Base-by-base conservation (phyloP, 2,329 filamentous ascomycete species). In the Herpotrichia juniperi region DNA sequence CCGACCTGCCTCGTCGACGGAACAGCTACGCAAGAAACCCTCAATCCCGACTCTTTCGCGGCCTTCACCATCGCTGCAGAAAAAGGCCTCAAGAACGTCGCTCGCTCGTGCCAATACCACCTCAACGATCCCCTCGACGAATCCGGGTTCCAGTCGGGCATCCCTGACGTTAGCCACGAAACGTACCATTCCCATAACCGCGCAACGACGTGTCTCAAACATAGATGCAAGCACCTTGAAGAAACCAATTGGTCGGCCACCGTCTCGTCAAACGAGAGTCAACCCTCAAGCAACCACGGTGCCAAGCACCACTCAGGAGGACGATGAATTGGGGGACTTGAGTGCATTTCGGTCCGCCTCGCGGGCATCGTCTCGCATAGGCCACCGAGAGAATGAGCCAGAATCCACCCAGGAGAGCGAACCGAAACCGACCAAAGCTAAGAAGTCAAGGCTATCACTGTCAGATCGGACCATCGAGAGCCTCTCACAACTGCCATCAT, bases 381-480 rank as follows among this genome's bases (percentile, higher is more conserved):
- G 72, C 12, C 69, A 67, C 48, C 58, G 61, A 16, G 73, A 77
- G 11, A 57, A 62, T 17, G 61, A 66, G 7, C 50, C 55, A 14
- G 63, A 66, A 6, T 30, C 40, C 40, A 51, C 51, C 3, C 24
- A 56, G 3, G 61, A 64, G 11, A 46, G 51, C 5, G 53, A 57
- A 40, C 40, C 61, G 53, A 57, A 64, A 51, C 45, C 51, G 1
- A 46, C 47, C 5, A 58, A 57, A 10, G 51, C 59, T 49, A 67
- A 47, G 79, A 83, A 46, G 58, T 64, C 75, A 4, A 68, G 79
- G 11, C 77, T 77, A 12, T 93, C 90, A 0, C 79, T 97, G 3
- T 86, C 89, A 0, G 93, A 97, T 63, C 82, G 93, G 51, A 96
- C 93, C 0, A 87, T 96, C 35, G 91, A 96, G 70, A 96, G 91